A percentile compares a stretch with the other conserved stretches of the same genome.
phyloP scores from a whole-genome alignment of 2,329 filamentous ascomycete genomes.

The Alternaria gansuensis region DNA sequence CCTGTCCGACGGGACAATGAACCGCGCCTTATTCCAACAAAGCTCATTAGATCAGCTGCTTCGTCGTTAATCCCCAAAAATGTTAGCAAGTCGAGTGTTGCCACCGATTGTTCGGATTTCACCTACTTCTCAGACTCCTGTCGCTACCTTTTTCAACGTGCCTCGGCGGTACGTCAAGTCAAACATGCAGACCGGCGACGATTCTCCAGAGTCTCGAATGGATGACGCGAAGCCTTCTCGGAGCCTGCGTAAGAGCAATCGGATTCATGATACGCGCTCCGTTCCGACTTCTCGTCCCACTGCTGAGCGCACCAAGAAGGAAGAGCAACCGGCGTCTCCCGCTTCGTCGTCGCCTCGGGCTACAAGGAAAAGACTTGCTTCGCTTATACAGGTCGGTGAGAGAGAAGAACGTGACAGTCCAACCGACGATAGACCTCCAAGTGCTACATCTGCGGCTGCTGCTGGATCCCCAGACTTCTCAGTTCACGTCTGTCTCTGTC shows the following conservation, averaged over 20 bases:
- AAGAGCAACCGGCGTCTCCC: conserved; percentile 29
- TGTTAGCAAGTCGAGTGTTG: conserved; percentile 48
- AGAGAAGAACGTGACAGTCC: conserved; percentile 27
- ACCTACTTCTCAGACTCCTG: conserved; percentile 31
- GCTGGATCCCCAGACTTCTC: conserved; percentile 42
- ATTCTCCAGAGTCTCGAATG: conserved; percentile 25
- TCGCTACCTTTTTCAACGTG: conserved; percentile 49
- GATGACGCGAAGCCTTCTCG: conserved; percentile 37
- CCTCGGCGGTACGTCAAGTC: conserved; percentile 48
- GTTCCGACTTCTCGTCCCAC: conserved; percentile 28
- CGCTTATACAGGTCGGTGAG: conserved; percentile 33
- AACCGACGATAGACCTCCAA: conserved; percentile 31
- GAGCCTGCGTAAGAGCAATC: conserved; percentile 43
- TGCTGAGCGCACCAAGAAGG: conserved; percentile 30
- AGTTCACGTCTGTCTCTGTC: conserved; percentile 71
- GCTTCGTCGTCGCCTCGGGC: conserved; percentile 30
- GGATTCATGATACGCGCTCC: conserved; percentile 39
- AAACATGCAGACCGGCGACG: conserved; percentile 42
- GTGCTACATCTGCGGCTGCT: conserved; percentile 39
- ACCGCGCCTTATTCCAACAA: conserved; percentile 42
- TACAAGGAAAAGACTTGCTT: conserved; percentile 39
- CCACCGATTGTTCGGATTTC: conserved; percentile 42
- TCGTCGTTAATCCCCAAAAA: conserved; percentile 39
- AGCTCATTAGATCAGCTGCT: conserved; percentile 39
- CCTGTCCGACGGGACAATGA: conserved; percentile 49